Evolutionary conservation across 176 grass and related monocot genomes (phyloP), one percentile per base, ranked within the genome.

Genomic region (Triticum turgidum): DNA sequence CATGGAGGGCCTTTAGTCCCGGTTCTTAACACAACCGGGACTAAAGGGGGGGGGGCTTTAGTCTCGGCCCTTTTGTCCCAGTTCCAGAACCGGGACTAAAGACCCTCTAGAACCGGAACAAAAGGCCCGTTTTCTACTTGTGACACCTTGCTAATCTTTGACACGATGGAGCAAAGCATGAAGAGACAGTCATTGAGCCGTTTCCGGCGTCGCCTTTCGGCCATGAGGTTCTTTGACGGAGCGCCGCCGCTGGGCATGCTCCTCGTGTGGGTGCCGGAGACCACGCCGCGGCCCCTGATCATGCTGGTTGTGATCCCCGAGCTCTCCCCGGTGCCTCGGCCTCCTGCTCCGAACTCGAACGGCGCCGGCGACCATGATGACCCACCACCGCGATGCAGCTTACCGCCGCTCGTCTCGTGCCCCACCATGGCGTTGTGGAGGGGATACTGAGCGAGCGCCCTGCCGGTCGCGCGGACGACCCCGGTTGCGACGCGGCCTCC

Each of bases 111-210:
- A 25, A 25, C 25, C 25, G 25, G 25, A 25, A 25, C 25, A 25
- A 25, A 25, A 25, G 25, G 25, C 25, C 25, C 25, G 25, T 25
- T 25, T 25, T 25, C 25, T 25, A 25, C 25, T 25, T 25, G 25
- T 25, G 25, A 25, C 25, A 30, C 92, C 92, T 92, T 94, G 88
- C 81, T 97, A 38, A 94, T 94, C 72, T 89, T 97, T 41, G 94
- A 92, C 41, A 97, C 94, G 58, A 97, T 91, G 76, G 94, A 97
- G 77, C 92, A 84, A 42, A 97, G 94, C 94, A 97, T 92, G 76
- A 92, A 92, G 69, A 97, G 94, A 8, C 94, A 86, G 83, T 97
- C 94, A 45, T 97, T 97, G 56, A 94, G 92, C 41, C 92, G 83
- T 78, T 92, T 92, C 77, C 94, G 67, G 25, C 94, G 73, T 38